Evolutionary conservation across 306 rosid species (phyloP).

Genomic region (Vigna unguiculata): DNA sequence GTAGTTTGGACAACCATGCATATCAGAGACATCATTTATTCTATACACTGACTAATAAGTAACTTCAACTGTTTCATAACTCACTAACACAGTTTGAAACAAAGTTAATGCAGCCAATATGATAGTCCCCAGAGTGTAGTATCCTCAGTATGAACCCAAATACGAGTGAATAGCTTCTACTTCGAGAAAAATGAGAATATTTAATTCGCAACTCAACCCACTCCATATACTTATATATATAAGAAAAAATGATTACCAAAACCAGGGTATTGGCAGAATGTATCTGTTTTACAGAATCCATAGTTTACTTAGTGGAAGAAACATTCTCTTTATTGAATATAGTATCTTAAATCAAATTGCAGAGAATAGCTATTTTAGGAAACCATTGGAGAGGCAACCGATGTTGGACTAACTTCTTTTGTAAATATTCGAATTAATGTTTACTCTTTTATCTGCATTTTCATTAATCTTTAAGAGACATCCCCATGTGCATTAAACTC

Average conservation of each 20-base stretch:
- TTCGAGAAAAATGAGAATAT: background rate
- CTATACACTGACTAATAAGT: too few species aligned
- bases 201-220: background rate
- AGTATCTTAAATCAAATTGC: slow-evolving; percentile 7
- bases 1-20: background rate
- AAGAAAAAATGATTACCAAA: background rate
- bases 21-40: background rate
- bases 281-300: slow-evolving; percentile 12
- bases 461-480: slow-evolving; percentile 47
- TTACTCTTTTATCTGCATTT: slow-evolving; percentile 20
- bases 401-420: slow-evolving; percentile 20
- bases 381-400: slow-evolving; percentile 35
- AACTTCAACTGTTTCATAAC: too few species aligned
- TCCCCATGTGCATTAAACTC: slow-evolving; percentile 57
- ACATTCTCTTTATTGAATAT: slow-evolving; percentile 47
- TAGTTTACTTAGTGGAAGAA: slow-evolving; percentile 60
- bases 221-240: background rate
- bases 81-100: background rate
- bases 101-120: background rate
- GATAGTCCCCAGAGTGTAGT: background rate
- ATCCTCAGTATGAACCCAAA: background rate
- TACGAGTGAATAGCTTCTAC: background rate
- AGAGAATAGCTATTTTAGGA: slow-evolving; percentile 12
- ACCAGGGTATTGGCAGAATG: background rate
- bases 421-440: slow-evolving; percentile 52